A percentile compares a stretch with the other conserved stretches of the same genome.
Conservation (phyloP, 208 protist species). For the Strigomonas galati region DNA sequence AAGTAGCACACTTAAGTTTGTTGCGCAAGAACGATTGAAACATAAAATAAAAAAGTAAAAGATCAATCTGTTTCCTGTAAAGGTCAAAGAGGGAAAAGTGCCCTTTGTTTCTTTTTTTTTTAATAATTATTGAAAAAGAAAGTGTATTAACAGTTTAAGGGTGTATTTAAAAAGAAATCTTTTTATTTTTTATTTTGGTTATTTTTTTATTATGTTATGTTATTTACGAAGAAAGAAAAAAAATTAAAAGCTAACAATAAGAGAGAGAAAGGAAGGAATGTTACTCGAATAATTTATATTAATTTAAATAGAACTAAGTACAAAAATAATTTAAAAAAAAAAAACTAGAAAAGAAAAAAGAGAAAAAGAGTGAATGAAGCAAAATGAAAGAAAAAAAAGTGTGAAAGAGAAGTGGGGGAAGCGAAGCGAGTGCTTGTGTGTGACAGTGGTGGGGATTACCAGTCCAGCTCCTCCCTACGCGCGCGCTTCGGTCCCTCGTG, state of each 20-base stretch:
- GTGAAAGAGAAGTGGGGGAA: not conserved
- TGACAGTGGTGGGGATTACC: slow-evolving; percentile 32
- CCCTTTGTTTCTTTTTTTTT: too few relatives aligned
- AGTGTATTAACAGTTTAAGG: not conserved
- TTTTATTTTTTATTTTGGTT: slow-evolving; percentile 13
- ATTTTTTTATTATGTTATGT: slow-evolving; percentile 16
- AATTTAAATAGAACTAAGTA: slow-evolving; percentile 9
- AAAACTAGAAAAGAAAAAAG: not conserved
- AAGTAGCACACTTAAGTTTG: not conserved
- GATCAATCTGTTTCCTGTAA: too few relatives aligned
- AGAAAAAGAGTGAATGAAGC: not conserved
- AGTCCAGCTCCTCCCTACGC: slow-evolving; percentile 70
- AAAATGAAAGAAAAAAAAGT: slow-evolving; percentile 10
- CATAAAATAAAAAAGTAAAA: not conserved
- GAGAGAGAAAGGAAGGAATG: slow-evolving; percentile 1
- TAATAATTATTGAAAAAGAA: slow-evolving; percentile 2
- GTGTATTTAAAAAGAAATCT: slow-evolving; percentile 4
- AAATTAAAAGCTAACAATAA: slow-evolving; percentile 13
- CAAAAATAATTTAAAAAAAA: not conserved
- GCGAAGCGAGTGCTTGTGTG: not conserved
- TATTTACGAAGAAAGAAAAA: slow-evolving; percentile 15
- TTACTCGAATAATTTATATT: slow-evolving; percentile 1
- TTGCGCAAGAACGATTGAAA: not conserved
- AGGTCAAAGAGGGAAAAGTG: too few relatives aligned
- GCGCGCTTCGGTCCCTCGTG: slow-evolving; percentile 48